A percentile compares a stretch with the other conserved stretches of the same genome.
These are phyloP conservation scores for rapeseed (Brassica napus) DNA, from an alignment of 345 rosid genomes.

Conservation along the genomic window DNA sequence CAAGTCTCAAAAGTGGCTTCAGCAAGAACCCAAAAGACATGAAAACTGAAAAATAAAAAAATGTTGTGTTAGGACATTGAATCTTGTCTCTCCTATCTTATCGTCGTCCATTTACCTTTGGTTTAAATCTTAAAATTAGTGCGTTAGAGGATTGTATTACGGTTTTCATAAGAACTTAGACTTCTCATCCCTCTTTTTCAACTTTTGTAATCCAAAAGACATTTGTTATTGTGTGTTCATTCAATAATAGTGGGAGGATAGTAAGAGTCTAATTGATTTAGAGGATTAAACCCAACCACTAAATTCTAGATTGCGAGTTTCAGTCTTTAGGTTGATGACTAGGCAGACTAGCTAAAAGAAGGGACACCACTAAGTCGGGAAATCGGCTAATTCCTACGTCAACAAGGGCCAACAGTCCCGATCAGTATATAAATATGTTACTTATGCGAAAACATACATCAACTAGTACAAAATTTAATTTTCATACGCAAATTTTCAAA, in stretches of 20 bases:
- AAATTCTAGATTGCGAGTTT: no score
- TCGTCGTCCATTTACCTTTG: constrained; percentile 26
- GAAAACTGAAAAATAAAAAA: constrained; percentile 21
- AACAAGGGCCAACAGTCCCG: no score
- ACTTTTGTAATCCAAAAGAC: constrained; percentile 1
- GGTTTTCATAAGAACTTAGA: constrained; percentile 20
- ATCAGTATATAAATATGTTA: no score
- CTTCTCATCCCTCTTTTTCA: background rate
- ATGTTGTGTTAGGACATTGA: constrained; percentile 19
- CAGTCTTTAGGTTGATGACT: no score
- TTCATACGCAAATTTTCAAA: no score
- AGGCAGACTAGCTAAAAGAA: no score
- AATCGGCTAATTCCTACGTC: no score
- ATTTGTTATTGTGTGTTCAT: background rate
- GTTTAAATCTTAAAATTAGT: constrained; percentile 19
- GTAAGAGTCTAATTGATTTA: background rate
- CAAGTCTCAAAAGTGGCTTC: constrained; percentile 6
- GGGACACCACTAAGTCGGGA: no score
- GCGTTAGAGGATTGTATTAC: constrained; percentile 21
- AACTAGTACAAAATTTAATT: no score
- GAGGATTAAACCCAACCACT: no score
- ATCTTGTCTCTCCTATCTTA: constrained; percentile 27
- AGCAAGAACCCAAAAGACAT: constrained; percentile 13
- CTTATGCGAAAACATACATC: no score
- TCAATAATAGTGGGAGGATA: background rate